phyloP scores from a whole-genome alignment of 495 filamentous ascomycete species.

The Penicillium canescens region DNA sequence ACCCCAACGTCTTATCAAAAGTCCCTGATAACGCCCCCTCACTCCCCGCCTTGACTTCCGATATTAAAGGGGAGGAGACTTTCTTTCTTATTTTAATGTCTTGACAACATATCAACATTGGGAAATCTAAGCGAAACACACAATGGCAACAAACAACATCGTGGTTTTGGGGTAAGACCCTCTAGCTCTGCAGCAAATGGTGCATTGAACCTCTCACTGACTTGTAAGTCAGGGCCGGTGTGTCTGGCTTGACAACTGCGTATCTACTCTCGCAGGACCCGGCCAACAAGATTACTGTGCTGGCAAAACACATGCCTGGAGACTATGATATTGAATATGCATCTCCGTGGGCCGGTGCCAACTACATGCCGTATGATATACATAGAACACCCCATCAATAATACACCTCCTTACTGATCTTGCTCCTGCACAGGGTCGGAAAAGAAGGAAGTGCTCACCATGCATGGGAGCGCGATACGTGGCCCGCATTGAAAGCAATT shows the following conservation, averaged over 20 bases:
- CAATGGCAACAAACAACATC: conserved; percentile 51
- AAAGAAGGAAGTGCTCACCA: conserved; percentile 50
- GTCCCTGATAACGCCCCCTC: background rate
- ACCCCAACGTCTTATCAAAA: background rate
- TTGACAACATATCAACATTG: background rate
- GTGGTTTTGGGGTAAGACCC: conserved; percentile 62
- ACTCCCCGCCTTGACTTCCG: background rate
- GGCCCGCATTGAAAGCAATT: conserved; percentile 64
- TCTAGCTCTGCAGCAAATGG: background rate
- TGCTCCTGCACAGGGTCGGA: conserved; percentile 46
- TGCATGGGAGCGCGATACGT: conserved; percentile 66
- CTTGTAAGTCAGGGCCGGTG: conserved; percentile 68
- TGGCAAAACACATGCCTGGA: conserved; percentile 96
- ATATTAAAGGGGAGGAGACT: background rate
- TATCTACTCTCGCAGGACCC: conserved; percentile 72
- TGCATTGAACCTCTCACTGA: conserved; percentile 6
- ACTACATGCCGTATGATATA: conserved; percentile 73
- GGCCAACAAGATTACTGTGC: conserved; percentile 71
- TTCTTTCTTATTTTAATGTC: background rate
- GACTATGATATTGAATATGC: conserved; percentile 98
- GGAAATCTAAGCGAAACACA: background rate
- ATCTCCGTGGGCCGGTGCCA: conserved; percentile 93
- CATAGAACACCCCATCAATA: background rate
- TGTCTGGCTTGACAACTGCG: conserved; percentile 89
- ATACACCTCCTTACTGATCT: background rate